Base-by-base conservation (phyloP, 1,284 basidiomycete species). In the Sporisorium reilianum region DNA sequence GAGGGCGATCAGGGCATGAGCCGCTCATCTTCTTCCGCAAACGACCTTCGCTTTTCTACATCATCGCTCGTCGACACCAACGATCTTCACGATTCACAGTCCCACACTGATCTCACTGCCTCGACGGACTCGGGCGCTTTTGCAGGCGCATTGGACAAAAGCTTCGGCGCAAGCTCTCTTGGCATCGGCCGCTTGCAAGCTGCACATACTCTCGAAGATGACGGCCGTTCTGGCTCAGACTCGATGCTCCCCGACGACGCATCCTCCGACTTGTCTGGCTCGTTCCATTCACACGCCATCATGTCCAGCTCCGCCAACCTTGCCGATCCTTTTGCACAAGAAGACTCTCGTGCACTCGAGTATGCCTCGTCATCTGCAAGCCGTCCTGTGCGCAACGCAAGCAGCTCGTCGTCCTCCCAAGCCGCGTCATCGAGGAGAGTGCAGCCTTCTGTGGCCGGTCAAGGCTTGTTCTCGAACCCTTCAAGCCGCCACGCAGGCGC, bases 251-350 rank as follows among this genome's bases (percentile, higher is more conserved):
- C 32, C 2, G 34, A 46, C 2, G 28, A 46, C 18, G 23, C 40
- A 7, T 16, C 23, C 3, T 3, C 22, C 10, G 40, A 55, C 22
- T 5, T 61, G n/a, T 22, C 54, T 10, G 45, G 53, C 5, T 71
- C 64, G 0, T 40, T 20, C 30, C 48, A 56, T 25, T 52, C 65
- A 0, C 55, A 57, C 41, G 59, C 69, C 18, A 74, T 75, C 56
- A 44, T 60, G 51, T 64, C 76, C 18, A 78, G 76, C 56, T 78
- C 76, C 4, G 76, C 76, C 3, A 53, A 71, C 34, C 63, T 78
- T 8, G 76, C 66, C 36, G 76, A 78, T 36, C 76, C 76, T 10
- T 78, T 78, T 26, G 59, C 58, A 7, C 23, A 65, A 11, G 67
- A 70, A 9, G 59, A 56, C 11, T 3, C 40, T 1, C 55, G 1